Percentiles rank a stretch among this genome's conserved stretches.
Evolutionary conservation across 2,329 filamentous ascomycete genomes (phyloP).

Genomic region (Pseudonectria foliicola): DNA sequence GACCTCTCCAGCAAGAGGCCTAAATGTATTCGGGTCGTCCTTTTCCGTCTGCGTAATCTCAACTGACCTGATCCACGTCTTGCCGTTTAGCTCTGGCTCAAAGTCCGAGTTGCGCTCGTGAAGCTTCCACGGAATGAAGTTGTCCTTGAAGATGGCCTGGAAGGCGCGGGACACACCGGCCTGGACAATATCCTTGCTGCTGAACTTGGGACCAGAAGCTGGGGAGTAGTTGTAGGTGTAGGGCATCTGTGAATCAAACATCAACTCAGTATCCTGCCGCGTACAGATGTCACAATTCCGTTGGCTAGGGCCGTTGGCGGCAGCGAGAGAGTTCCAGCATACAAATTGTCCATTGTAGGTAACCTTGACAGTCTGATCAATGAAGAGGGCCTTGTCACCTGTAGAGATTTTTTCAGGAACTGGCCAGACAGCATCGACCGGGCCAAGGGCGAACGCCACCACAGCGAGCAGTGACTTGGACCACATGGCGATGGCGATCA

Average conservation of each 20-base stretch:
- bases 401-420: conserved; percentile 43
- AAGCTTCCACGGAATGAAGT: conserved; percentile 74
- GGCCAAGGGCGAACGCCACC: conserved; percentile 32
- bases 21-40: conserved; percentile 49
- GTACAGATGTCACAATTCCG: background rate
- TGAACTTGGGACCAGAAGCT: conserved; percentile 30
- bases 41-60: conserved; percentile 51
- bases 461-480: conserved; percentile 28
- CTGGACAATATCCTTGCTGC: conserved; percentile 47
- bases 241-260: conserved; percentile 36
- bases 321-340: conserved; percentile 35
- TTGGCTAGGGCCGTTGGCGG: conserved; percentile 10
- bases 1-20: conserved; percentile 53
- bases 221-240: conserved; percentile 40
- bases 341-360: conserved; percentile 53
- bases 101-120: conserved; percentile 55
- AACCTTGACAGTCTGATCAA: conserved; percentile 43
- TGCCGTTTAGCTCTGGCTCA: conserved; percentile 48
- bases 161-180: conserved; percentile 53
- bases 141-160: conserved; percentile 57
- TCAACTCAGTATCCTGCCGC: conserved; percentile 25
- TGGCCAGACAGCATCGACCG: conserved; percentile 51
- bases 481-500: conserved; percentile 18
- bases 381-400: conserved; percentile 46
- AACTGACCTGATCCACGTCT: conserved; percentile 51